Conservation (phyloP, 1,139 yeast species). For the Hyphopichia pseudoburtonii region DNA sequence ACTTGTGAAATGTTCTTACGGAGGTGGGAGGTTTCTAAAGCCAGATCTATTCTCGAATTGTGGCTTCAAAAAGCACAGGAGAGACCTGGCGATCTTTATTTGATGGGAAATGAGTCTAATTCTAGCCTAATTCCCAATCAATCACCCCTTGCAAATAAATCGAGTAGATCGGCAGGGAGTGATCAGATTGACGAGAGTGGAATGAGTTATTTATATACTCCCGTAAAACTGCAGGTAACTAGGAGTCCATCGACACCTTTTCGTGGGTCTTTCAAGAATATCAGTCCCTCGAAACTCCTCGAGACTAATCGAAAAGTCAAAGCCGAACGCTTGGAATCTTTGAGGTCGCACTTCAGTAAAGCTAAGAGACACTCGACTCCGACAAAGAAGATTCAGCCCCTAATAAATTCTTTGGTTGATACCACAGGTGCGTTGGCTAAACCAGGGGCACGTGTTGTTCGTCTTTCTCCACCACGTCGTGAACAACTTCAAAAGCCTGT, state of each 20-base stretch:
- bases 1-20: slow-evolving; percentile 35
- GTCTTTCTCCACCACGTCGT: slow-evolving; percentile 15
- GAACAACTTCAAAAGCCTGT: slow-evolving; percentile 5
- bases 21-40: slow-evolving; percentile 31
- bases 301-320: slow-evolving; percentile 40
- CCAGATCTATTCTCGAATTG: slow-evolving; percentile 34
- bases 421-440: not conserved
- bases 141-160: slow-evolving; percentile 38
- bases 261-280: slow-evolving; percentile 14
- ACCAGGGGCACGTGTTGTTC: not conserved
- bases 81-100: slow-evolving; percentile 8
- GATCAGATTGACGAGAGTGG: slow-evolving; percentile 2
- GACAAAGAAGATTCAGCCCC: slow-evolving; percentile 1
- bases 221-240: slow-evolving; percentile 28
- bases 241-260: slow-evolving; percentile 20
- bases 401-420: not conserved
- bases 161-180: slow-evolving; percentile 6
- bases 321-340: slow-evolving; percentile 34
- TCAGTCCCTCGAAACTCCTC: slow-evolving; percentile 41
- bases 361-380: slow-evolving; percentile 20
- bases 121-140: slow-evolving; percentile 24
- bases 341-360: slow-evolving; percentile 33
- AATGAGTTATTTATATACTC: slow-evolving; percentile 32
- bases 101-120: slow-evolving; percentile 15
- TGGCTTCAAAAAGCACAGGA: slow-evolving; percentile 30